A percentile compares a stretch with the other conserved stretches of the same genome.
Evolutionary conservation across 352 stramenopile species (phyloP).

Genomic region (Phytophthora capsici): DNA sequence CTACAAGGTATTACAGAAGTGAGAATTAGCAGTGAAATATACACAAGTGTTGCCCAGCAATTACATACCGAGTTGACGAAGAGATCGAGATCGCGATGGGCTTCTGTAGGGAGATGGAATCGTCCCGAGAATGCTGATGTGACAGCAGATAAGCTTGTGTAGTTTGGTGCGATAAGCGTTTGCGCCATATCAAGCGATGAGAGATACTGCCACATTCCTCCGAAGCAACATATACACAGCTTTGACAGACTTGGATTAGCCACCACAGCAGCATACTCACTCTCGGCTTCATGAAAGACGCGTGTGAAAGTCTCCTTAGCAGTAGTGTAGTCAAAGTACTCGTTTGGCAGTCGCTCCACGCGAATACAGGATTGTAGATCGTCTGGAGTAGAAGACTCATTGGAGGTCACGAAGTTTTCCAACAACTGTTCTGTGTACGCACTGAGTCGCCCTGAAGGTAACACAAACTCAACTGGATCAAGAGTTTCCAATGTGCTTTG

Average conservation of each 20-base stretch:
- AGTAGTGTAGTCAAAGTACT: constrained; percentile 26
- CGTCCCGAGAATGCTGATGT: neutral
- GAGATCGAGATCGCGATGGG: constrained; percentile 43
- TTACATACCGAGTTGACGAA: constrained; percentile 47
- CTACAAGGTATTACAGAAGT: constrained; percentile 6
- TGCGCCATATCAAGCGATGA: constrained; percentile 29
- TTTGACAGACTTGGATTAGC: constrained; percentile 20
- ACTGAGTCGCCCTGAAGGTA: constrained; percentile 45
- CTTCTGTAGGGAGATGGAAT: constrained; percentile 35
- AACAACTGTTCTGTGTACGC: constrained; percentile 49
- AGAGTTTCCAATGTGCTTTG: constrained; percentile 31
- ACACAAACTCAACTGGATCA: constrained; percentile 54
- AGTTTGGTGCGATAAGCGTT: constrained; percentile 36
- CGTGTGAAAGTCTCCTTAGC: constrained; percentile 18
- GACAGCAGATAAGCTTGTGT: constrained; percentile 19
- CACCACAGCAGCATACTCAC: constrained; percentile 8
- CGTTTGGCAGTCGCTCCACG: constrained; percentile 34
- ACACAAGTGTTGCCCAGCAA: neutral
- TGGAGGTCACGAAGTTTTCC: constrained; percentile 26
- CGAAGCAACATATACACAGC: constrained; percentile 41
- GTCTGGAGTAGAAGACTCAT: neutral
- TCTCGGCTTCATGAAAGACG: constrained; percentile 13
- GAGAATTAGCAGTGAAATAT: neutral
- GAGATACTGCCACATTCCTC: constrained; percentile 42
- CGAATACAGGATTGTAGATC: constrained; percentile 26